phyloP scores from a whole-genome alignment of 441 rosid species.

The Isatis lusitanica region DNA sequence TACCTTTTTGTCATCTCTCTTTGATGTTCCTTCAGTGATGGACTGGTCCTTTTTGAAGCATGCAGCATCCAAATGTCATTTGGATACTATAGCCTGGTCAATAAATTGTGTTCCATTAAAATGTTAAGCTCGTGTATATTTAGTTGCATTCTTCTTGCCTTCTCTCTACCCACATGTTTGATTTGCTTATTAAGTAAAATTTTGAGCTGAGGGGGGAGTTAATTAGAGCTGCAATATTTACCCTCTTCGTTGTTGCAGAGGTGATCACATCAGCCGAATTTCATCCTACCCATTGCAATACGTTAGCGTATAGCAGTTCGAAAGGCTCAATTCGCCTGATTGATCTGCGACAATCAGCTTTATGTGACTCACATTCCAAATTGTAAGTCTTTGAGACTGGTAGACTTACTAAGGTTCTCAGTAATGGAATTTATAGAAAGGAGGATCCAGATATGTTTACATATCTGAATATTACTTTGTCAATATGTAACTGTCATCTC shows the following conservation, averaged over 20 bases:
- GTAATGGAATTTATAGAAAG: background rate
- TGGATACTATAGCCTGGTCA: conserved; percentile 4
- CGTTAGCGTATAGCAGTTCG: conserved; percentile 61
- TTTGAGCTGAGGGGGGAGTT: conserved; percentile 1
- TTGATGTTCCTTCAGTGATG: background rate
- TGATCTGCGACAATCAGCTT: conserved; percentile 63
- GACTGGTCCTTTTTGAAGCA: background rate
- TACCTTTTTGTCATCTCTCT: background rate
- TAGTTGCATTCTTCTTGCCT: background rate
- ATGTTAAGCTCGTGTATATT: background rate
- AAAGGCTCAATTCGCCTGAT: conserved; percentile 63
- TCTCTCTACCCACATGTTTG: background rate
- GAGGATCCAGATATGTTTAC: background rate
- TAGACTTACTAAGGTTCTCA: background rate
- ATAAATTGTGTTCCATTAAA: background rate
- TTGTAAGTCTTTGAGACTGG: conserved; percentile 43
- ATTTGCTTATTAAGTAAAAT: background rate
- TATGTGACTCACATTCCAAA: conserved; percentile 60
- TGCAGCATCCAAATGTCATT: background rate
- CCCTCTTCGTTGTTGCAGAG: conserved; percentile 44
- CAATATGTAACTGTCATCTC: background rate
- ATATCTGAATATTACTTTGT: background rate
- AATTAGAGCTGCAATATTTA: conserved; percentile 11
- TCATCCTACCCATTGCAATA: conserved; percentile 62
- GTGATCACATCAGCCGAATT: conserved; percentile 68